Conservation (phyloP, 257 asterid species). For the Rhazya stricta region DNA sequence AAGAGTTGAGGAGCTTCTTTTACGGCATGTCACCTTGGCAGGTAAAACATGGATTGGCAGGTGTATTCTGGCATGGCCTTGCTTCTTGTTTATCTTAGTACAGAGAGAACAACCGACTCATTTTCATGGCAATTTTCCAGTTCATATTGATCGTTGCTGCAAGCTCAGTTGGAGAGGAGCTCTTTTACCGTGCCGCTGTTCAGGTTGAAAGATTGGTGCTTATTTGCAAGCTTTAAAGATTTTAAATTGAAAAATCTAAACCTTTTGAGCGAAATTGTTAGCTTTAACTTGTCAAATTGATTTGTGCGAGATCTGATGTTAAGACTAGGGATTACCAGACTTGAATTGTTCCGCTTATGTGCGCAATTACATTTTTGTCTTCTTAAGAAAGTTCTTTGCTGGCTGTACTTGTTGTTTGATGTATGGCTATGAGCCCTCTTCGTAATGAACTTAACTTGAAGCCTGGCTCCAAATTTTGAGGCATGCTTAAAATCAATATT, state of each 20-base stretch:
- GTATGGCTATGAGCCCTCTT: neutral
- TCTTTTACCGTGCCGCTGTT: slow-evolving; percentile 90
- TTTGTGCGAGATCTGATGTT: neutral
- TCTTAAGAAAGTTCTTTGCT: neutral
- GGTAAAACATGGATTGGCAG: slow-evolving; percentile 34
- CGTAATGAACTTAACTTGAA: neutral
- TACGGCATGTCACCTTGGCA: slow-evolving; percentile 98
- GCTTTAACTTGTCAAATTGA: neutral
- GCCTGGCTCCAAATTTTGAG: neutral
- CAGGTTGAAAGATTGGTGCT: slow-evolving; percentile 45
- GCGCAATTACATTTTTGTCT: neutral
- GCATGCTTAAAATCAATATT: neutral
- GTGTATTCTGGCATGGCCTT: neutral
- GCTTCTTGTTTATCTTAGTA: neutral
- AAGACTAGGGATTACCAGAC: neutral
- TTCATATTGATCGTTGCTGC: slow-evolving; percentile 92
- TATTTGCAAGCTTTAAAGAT: neutral
- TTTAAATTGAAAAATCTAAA: neutral
- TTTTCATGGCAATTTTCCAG: slow-evolving; percentile 28
- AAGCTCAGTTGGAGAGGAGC: slow-evolving; percentile 97
- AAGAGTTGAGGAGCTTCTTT: slow-evolving; percentile 77
- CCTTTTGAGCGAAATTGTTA: neutral
- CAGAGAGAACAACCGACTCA: neutral
- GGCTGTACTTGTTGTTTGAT: neutral
- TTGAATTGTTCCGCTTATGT: neutral